Percentiles rank a stretch among this genome's conserved stretches.
phyloP scores from a whole-genome alignment of 768 basidiomycete species.

The Mycena kentingensis region DNA sequence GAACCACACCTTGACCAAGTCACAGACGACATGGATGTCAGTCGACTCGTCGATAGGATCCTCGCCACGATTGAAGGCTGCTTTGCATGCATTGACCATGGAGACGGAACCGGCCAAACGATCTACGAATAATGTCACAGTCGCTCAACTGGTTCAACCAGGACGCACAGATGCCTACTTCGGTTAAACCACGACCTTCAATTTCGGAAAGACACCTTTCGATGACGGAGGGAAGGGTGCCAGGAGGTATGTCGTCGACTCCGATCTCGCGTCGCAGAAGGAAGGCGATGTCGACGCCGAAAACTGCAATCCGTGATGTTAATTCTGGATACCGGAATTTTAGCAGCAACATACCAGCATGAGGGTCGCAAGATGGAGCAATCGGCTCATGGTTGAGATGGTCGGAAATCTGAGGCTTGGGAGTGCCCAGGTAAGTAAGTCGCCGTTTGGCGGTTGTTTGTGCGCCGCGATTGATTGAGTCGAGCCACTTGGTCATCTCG shows the following conservation, averaged over 20 bases:
- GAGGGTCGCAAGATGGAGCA: conserved; percentile 67
- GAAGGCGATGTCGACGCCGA: conserved; percentile 74
- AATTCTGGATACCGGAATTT: not conserved
- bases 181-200: conserved; percentile 72
- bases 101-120: conserved; percentile 79
- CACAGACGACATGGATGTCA: conserved; percentile 83
- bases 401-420: conserved; percentile 74
- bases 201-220: conserved; percentile 69
- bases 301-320: conserved; percentile 45
- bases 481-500: conserved; percentile 79
- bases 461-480: conserved; percentile 69
- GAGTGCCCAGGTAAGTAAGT: conserved; percentile 76
- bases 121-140: conserved; percentile 44
- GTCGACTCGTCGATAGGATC: conserved; percentile 58
- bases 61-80: conserved; percentile 75
- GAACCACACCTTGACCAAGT: conserved; percentile 86
- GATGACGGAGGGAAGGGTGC: conserved; percentile 66
- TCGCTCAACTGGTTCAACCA: not conserved
- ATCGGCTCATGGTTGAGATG: conserved; percentile 67
- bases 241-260: conserved; percentile 50
- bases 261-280: conserved; percentile 66
- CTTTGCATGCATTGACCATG: conserved; percentile 68
- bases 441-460: conserved; percentile 76
- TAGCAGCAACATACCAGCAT: conserved; percentile 55
- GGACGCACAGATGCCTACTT: conserved; percentile 83